Evolutionary conservation across 139 green algal genomes (phyloP).

Genomic region (Chlamydomonas sp.): DNA sequence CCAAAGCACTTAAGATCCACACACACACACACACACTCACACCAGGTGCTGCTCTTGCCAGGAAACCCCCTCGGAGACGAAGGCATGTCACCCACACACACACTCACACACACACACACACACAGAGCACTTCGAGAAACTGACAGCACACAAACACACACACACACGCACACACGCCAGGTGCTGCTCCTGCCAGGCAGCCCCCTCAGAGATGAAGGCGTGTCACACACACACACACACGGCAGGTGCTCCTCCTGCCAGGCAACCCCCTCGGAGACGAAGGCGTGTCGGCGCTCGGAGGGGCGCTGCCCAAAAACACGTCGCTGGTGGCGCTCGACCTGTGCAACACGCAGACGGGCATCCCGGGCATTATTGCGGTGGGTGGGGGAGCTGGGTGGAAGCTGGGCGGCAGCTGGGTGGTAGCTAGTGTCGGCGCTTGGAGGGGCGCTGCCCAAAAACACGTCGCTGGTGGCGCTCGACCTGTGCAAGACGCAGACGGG

Average conservation of each 20-base stretch:
- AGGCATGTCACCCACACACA: slow-evolving; percentile 12
- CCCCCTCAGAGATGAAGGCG: slow-evolving; percentile 38
- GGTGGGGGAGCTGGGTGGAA: too few relatives aligned
- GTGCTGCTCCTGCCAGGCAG: slow-evolving; percentile 35
- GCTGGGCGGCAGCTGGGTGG: too few relatives aligned
- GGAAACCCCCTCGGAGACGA: slow-evolving; percentile 43
- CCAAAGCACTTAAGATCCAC: too few relatives aligned
- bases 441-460: too few relatives aligned
- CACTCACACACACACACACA: too few relatives aligned
- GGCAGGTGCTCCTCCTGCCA: slow-evolving; percentile 30
- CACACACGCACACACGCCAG: slow-evolving; percentile 18
- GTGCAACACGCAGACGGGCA: slow-evolving; percentile 23
- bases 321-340: slow-evolving; percentile 36
- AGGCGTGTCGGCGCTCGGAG: too few relatives aligned
- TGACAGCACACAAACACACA: too few relatives aligned
- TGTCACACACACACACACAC: not conserved
- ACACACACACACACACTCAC: not conserved
- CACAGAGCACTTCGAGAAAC: not conserved
- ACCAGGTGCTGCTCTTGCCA: slow-evolving; percentile 30
- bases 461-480: slow-evolving; percentile 29
- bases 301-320: too few relatives aligned
- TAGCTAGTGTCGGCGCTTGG: too few relatives aligned
- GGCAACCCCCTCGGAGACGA: slow-evolving; percentile 43
- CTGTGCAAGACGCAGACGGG: slow-evolving; percentile 30
- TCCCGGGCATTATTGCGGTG: slow-evolving; percentile 34